Evolutionary conservation across 2,329 filamentous ascomycete species (phyloP), one percentile per base, ranked within the genome.

Genomic region (Ceratocystis colombiana): DNA sequence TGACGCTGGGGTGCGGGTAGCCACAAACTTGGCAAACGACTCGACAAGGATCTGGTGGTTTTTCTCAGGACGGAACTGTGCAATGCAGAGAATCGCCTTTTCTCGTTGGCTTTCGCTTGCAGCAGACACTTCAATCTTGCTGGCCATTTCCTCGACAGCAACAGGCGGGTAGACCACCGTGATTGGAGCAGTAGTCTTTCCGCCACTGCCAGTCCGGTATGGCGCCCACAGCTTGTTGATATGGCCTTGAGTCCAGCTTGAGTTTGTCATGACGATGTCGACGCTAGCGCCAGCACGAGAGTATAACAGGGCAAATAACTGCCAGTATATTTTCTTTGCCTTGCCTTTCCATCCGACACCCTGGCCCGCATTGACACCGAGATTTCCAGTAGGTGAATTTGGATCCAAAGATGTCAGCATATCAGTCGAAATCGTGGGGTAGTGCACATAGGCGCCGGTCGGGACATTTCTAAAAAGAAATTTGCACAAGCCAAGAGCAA

Each of bases 221-320:
- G 79, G 81, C 0, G 86, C 87, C 93, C 93, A 97, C 6, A 97
- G 80, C 6, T 83, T 81, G 69, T 85, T 82, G 70, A 97, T 88
- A 73, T 97, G 91, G 1, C 77, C 82, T 70, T 94, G 88, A 0
- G 94, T 99, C 94, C 94, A 99, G 67, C 84, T 89, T 4, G 90
- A 96, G 76, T 99, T 99, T 67, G 94, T 96, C 90, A 97, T 96
- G 70, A 97, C 93, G 0, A 96, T 84, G 73, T 99, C 92, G 57
- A 96, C 84, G 17, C 88, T 86, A 25, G 88, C 84, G 25, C 94
- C 94, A 57, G 95, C 87, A 77, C 83, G 85, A 59, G 88, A 87
- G 77, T 99, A 99, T 1, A 95, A 75, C 57, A 79, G 78, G 0
- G 94, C 92, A 73, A 99, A 99, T 0, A 87, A 72, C 69, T 86